phyloP scores from a whole-genome alignment of 495 filamentous ascomycete genomes.

The Hypoxylon intermedium region DNA sequence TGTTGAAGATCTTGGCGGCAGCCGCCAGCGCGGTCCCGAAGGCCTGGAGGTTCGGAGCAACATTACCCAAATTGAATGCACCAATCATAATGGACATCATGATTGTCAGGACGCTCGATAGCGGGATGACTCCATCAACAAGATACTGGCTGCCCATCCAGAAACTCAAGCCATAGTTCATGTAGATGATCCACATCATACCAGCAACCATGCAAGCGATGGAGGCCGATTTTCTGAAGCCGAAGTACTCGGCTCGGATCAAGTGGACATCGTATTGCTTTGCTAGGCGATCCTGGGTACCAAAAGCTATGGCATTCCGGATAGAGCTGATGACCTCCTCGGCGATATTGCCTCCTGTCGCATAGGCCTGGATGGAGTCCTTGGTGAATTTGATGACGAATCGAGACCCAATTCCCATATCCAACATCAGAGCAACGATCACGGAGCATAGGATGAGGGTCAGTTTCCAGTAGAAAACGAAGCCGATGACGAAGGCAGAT shows the following conservation, averaged over 20 bases:
- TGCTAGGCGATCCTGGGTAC: constrained; percentile 87
- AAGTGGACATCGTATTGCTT: constrained; percentile 82
- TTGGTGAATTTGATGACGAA: constrained; percentile 85
- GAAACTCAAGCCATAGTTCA: constrained; percentile 92
- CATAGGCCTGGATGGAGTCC: constrained; percentile 76
- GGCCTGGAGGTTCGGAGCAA: constrained; percentile 83
- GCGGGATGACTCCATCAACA: constrained; percentile 65
- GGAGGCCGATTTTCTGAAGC: constrained; percentile 73
- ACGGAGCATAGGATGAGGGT: constrained; percentile 82
- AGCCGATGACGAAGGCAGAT: constrained; percentile 88
- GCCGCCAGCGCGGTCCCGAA: constrained; percentile 84
- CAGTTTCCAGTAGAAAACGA: constrained; percentile 83
- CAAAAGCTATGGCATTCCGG: constrained; percentile 90
- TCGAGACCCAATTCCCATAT: constrained; percentile 73
- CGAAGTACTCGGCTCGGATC: constrained; percentile 73
- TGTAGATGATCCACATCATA: constrained; percentile 83
- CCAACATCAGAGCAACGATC: constrained; percentile 72
- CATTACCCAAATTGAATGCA: constrained; percentile 88
- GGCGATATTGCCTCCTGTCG: constrained; percentile 83
- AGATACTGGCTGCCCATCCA: constrained; percentile 91
- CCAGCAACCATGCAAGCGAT: constrained; percentile 78
- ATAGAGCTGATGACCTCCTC: constrained; percentile 96
- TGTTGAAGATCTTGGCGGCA: constrained; percentile 86
- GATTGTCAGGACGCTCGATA: constrained; percentile 73
- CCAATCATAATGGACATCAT: constrained; percentile 90